phyloP scores from a whole-genome alignment of 1,284 basidiomycete species.

The Tilletia caries region DNA sequence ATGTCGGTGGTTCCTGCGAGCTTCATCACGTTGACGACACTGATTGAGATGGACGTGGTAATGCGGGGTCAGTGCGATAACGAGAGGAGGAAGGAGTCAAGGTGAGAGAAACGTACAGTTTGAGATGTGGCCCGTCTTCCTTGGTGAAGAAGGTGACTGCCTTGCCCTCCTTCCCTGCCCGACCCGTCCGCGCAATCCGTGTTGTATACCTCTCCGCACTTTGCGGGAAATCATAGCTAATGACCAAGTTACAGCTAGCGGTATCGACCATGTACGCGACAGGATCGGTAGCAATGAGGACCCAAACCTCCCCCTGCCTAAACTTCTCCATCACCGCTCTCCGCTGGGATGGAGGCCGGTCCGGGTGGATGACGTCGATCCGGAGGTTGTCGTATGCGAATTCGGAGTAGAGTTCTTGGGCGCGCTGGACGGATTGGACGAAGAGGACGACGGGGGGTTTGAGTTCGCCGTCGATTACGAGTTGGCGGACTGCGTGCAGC shows the following conservation, averaged over 20 bases:
- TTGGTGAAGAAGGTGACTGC: constrained; percentile 94
- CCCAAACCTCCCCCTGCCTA: constrained; percentile 62
- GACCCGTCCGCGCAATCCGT: constrained; percentile 90
- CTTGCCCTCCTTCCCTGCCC: constrained; percentile 83
- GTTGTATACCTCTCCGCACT: constrained; percentile 87
- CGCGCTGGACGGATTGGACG: constrained; percentile 85
- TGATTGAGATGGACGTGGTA: constrained; percentile 48
- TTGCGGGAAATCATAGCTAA: constrained; percentile 68
- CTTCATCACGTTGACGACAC: constrained; percentile 89
- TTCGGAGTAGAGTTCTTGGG: constrained; percentile 82
- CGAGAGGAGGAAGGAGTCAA: neutral
- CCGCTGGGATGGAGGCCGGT: constrained; percentile 78
- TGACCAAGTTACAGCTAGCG: constrained; percentile 78
- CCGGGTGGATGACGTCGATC: constrained; percentile 87
- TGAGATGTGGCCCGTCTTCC: constrained; percentile 84
- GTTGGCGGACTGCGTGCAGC: constrained; percentile 70
- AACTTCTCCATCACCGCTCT: constrained; percentile 71
- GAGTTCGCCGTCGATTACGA: constrained; percentile 73
- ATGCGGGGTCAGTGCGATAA: constrained; percentile 1
- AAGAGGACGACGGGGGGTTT: constrained; percentile 90
- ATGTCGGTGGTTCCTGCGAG: constrained; percentile 66
- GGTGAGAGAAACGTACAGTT: constrained; percentile 65
- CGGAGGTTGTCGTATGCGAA: constrained; percentile 78
- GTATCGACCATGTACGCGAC: constrained; percentile 94
- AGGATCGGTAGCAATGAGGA: constrained; percentile 51